Percentiles rank a stretch among this genome's conserved stretches.
phyloP scores from a whole-genome alignment of 2,329 filamentous ascomycete genomes.

The Colletotrichum somersetense region DNA sequence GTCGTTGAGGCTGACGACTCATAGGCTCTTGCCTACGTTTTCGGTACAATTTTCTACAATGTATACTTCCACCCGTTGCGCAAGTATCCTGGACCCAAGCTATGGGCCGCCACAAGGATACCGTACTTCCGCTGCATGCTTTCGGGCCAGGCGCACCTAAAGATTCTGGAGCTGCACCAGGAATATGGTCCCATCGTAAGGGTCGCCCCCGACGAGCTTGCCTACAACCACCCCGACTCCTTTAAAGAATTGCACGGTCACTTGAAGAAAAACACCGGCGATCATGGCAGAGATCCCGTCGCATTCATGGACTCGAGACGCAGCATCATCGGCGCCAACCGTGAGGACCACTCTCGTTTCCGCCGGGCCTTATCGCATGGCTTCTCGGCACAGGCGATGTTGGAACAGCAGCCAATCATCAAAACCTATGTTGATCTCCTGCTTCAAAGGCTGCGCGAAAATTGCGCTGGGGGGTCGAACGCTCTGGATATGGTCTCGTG shows the following conservation, averaged over 20 bases:
- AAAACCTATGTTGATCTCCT: slow-evolving; percentile 46
- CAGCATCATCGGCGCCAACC: slow-evolving; percentile 42
- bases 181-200: slow-evolving; percentile 61
- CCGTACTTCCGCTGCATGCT: not conserved
- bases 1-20: not conserved
- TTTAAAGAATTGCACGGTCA: slow-evolving; percentile 58
- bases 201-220: slow-evolving; percentile 60
- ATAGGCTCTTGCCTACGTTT: not conserved
- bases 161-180: slow-evolving; percentile 51
- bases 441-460: slow-evolving; percentile 41
- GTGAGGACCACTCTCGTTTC: slow-evolving; percentile 42
- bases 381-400: slow-evolving; percentile 48
- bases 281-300: slow-evolving; percentile 13
- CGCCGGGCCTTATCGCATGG: slow-evolving; percentile 46
- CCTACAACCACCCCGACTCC: slow-evolving; percentile 53
- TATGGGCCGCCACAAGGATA: slow-evolving; percentile 25
- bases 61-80: slow-evolving; percentile 27
- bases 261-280: slow-evolving; percentile 22
- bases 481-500: slow-evolving; percentile 42
- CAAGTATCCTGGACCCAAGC: slow-evolving; percentile 34
- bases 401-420: slow-evolving; percentile 49
- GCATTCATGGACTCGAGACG: not conserved
- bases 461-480: slow-evolving; percentile 1
- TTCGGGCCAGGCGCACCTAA: slow-evolving; percentile 38
- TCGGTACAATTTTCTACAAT: slow-evolving; percentile 18